phyloP scores from a whole-genome alignment of 371 early-diverging fungal species.

The Syncephalis fuscata region DNA sequence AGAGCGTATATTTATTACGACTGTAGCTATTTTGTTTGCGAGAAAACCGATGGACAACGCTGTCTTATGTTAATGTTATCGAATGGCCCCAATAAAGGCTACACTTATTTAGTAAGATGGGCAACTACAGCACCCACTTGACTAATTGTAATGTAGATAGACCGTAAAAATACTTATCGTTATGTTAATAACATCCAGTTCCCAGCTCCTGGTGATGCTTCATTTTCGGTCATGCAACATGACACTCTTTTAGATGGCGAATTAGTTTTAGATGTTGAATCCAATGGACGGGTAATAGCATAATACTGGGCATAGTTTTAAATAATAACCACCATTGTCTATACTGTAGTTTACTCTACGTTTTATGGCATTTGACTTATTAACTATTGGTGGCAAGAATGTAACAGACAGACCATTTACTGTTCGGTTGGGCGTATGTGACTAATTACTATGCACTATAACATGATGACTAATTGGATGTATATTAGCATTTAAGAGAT shows the following conservation, averaged over 20 bases:
- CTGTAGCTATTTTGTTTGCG: constrained; percentile 81
- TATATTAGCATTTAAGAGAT: constrained; percentile 32
- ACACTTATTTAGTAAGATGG: constrained; percentile 40
- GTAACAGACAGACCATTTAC: constrained; percentile 33
- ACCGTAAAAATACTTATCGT: constrained; percentile 71
- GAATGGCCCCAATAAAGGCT: constrained; percentile 19
- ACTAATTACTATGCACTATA: not conserved
- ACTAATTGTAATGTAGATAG: constrained; percentile 34
- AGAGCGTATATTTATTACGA: not conserved
- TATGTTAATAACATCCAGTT: constrained; percentile 43
- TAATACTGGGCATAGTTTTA: not conserved
- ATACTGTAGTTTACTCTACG: constrained; percentile 14
- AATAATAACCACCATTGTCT: not conserved
- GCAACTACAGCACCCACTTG: not conserved
- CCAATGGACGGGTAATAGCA: constrained; percentile 28
- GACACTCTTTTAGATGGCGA: constrained; percentile 87
- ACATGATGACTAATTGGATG: not conserved
- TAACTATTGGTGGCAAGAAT: constrained; percentile 30
- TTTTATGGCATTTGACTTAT: constrained; percentile 63
- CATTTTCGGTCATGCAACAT: constrained; percentile 29
- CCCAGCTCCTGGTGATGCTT: constrained; percentile 32
- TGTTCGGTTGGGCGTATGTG: constrained; percentile 55
- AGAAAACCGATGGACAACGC: constrained; percentile 96
- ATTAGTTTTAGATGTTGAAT: constrained; percentile 56
- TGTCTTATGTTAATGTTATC: constrained; percentile 53